phyloP scores from a whole-genome alignment of 768 basidiomycete genomes.

The Rickenella mellea region DNA sequence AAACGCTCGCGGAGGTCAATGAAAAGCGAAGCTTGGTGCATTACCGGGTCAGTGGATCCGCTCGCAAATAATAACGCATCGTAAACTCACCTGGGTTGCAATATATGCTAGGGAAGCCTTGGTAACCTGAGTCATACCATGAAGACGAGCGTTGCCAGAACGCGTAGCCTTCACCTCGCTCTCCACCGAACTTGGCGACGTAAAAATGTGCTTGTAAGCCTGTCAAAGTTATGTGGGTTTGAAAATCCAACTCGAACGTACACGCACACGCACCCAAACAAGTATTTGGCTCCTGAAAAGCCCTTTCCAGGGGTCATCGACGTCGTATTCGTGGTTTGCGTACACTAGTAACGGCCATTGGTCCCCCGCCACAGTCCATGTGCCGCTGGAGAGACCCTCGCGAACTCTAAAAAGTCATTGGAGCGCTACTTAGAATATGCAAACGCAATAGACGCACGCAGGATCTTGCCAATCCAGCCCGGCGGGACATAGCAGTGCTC shows the following conservation, averaged over 20 bases:
- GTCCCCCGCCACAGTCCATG: conserved; percentile 13
- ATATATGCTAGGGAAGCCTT: conserved; percentile 16
- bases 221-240: not conserved
- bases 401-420: no score
- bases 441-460: no score
- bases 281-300: conserved; percentile 14
- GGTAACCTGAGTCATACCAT: no score
- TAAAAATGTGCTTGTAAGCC: conserved; percentile 22
- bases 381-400: no score
- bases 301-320: conserved; percentile 18
- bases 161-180: conserved; percentile 17
- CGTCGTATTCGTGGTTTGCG: conserved; percentile 9
- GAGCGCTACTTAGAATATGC: no score
- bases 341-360: conserved; percentile 19
- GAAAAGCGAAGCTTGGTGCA: conserved; percentile 7
- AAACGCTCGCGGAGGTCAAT: conserved; percentile 6
- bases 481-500: no score
- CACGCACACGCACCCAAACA: conserved; percentile 9
- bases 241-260: not conserved
- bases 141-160: conserved; percentile 16
- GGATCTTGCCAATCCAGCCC: no score
- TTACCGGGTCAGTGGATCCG: not conserved
- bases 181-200: conserved; percentile 20
- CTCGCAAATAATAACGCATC: not conserved
- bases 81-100: conserved; percentile 9